Base-by-base conservation (phyloP, 805 yeast genomes). In the Cephaloascus albidus region DNA sequence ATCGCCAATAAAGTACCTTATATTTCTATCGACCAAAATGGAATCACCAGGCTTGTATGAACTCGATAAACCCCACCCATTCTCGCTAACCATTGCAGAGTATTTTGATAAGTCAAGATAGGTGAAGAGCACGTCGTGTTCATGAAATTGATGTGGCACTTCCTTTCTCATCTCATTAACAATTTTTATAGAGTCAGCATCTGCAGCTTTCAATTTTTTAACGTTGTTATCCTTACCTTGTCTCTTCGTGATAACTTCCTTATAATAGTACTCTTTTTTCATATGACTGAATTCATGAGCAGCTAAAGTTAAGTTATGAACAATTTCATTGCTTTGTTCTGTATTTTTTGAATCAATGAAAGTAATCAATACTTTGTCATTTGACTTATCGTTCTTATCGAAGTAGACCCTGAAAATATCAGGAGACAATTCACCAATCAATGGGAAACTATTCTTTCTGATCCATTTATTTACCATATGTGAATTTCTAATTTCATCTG, bases 401-500 rank as follows among this genome's bases (percentile, higher is more conserved):
- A 74, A 74, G 44, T 74, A 61, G 3, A 36, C n/a, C 1, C 55
- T 47, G 28, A 58, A 47, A 18, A 59, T 49, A 5, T 51, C 48
- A 0, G 72, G 65, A 0, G 74, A 70, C 38, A 83, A 56, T 46
- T 78, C 80, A 38, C 65, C 69, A 36, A 76, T 57, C 10, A 68
- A 55, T 4, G 89, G 87, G 36, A 62, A 55, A 16, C 75, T 61
- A 46, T 73, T 65, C 36, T 60, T 55, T 23, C 55, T 51, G 20
- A 84, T 57, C 63, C 82, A 84, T 14, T 68, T 52, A 45, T 66
- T 52, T 8, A 84, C 63, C 32, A 60, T 55, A 18, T 61, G 63
- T 15, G 57, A 56, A 45, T 74, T 68, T 45, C 93, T 68, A 40
- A 73, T 68, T 47, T 82, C 85, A 37, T 75, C 76, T 4, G 86